Evolutionary conservation across 2,329 filamentous ascomycete genomes (phyloP).

Genomic region (Paraphoma sp.): DNA sequence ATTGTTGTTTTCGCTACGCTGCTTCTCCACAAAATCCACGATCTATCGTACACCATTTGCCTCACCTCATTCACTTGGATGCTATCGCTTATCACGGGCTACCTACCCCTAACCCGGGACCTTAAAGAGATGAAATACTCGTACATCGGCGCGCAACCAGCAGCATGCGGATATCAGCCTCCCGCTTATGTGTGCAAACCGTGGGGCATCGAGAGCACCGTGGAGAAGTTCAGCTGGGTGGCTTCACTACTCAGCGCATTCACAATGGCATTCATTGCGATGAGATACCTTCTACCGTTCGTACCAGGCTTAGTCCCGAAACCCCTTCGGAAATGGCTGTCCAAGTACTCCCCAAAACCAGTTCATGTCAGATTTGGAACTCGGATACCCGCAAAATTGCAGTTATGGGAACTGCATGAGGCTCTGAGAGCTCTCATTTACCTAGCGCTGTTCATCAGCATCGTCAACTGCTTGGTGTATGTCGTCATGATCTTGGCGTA

Average conservation of each 20-base stretch:
- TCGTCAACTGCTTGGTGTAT: neutral
- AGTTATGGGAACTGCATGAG: neutral
- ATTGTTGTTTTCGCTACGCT: neutral
- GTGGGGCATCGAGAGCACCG: neutral
- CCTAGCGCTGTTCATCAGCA: neutral
- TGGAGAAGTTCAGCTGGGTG: neutral
- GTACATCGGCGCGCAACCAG: neutral
- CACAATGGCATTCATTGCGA: neutral
- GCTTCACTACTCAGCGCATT: neutral
- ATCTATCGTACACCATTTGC: neutral
- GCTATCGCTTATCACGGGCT: neutral
- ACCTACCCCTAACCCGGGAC: neutral
- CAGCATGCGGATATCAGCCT: neutral
- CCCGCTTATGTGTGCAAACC: neutral
- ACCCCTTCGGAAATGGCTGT: neutral
- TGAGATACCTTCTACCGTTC: neutral
- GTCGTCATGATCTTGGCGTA: neutral
- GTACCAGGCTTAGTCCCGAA: neutral
- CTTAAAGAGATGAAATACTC: neutral
- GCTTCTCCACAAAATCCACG: neutral
- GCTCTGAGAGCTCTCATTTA: neutral
- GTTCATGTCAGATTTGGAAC: neutral
- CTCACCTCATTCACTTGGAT: constrained; percentile 4
- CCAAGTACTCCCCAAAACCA: neutral
- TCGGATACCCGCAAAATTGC: neutral